Evolutionary conservation across 2,329 filamentous ascomycete genomes (phyloP), one percentile per base, ranked within the genome.

Genomic region (Paraconiothyrium sp.): DNA sequence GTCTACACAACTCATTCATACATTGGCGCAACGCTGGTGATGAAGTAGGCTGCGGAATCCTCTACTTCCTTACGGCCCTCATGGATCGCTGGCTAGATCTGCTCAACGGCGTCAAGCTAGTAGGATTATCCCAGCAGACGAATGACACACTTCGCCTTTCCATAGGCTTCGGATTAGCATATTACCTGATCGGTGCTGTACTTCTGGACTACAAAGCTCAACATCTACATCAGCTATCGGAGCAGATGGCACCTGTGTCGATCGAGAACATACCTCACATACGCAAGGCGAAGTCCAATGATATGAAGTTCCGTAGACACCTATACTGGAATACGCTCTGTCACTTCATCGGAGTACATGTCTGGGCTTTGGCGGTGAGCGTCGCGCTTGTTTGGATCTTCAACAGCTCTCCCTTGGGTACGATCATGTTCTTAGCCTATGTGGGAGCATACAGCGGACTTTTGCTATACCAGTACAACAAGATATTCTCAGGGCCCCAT

Each of bases 11-110:
- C 65, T 83, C 84, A 1, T 87, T 87, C 67, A 83, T 86, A 30
- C 84, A 86, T 62, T 87, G 84, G 84, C 82, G 85, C n/a, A 84
- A 85, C 61, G 84, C 84, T 6, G 84, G 83, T 41, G 80, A 84
- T 59, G 85, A 86, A 60, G 80, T 86, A 32, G 84, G 83, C 34
- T 86, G 83, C 61, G 84, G 84, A 32, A 76, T 86, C 22, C 72
- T 86, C 2, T 86, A 85, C 72, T 87, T 87, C 61, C 67, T 86
- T 10, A 78, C 85, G 39, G 85, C 85, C 7, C 80, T 87, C 11
- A 81, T 86, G 64, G 85, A 87, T 65, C 85, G 85, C 61, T 87
- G 85, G 85, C 76, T 85, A 5, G 78, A 80, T 32, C 67, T 87
- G 3, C 70, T 86, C 14, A 80, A 80, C 57, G 84, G 84, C 16